phyloP scores from a whole-genome alignment of 2,329 filamentous ascomycete genomes.

The Cordyceps pruinosa region DNA sequence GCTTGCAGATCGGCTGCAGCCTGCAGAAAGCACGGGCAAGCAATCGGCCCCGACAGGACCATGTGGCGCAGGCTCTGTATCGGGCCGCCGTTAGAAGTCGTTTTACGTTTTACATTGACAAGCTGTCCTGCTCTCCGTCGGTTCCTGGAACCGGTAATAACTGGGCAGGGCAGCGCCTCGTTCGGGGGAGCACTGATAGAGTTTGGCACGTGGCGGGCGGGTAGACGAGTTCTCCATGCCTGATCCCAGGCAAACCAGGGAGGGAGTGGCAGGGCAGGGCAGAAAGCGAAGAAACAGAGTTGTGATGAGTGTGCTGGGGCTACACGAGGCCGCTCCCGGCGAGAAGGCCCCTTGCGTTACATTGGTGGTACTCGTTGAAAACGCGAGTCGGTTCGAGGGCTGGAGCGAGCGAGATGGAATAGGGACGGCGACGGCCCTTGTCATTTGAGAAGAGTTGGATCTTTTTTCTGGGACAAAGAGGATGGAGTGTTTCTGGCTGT shows the following conservation, averaged over 20 bases:
- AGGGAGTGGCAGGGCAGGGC: background rate
- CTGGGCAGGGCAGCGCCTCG: background rate
- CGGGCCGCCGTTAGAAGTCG: background rate
- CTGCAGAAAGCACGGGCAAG: background rate
- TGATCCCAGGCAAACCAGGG: background rate
- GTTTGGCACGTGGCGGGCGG: background rate
- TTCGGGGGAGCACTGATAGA: background rate
- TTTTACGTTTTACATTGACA: background rate
- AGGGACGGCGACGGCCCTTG: background rate
- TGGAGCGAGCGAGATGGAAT: background rate
- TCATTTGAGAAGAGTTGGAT: background rate
- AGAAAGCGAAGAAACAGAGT: background rate
- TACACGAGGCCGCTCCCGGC: background rate
- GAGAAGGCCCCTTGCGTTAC: constrained; percentile 3
- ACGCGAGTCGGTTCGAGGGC: background rate
- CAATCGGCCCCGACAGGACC: background rate
- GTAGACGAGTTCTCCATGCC: background rate
- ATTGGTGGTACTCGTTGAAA: constrained; percentile 3
- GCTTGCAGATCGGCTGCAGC: constrained; percentile 7
- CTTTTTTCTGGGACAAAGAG: background rate
- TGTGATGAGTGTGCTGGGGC: background rate
- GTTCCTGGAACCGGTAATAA: background rate
- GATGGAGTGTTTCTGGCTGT: background rate
- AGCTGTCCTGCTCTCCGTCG: background rate
- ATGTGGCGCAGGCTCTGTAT: background rate